phyloP scores from a whole-genome alignment of 225 moss, liverwort and hornwort genomes.

The Polytrichum formosum region DNA sequence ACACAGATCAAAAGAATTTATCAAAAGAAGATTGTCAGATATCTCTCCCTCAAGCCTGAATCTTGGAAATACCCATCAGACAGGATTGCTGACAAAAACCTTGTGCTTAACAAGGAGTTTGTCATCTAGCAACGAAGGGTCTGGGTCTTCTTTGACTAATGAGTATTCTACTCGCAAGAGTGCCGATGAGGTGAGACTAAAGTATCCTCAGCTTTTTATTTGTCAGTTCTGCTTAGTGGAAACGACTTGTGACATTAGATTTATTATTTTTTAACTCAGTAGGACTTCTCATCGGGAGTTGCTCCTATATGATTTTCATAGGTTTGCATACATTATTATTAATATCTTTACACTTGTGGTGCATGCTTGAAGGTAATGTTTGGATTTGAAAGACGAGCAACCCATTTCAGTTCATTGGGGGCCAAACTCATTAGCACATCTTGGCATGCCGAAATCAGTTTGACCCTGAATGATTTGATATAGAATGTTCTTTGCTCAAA shows the following conservation, averaged over 20 bases:
- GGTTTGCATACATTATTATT: neutral
- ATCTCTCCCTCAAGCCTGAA: neutral
- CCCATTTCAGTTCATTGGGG: no score
- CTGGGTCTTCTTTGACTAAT: conserved; percentile 21
- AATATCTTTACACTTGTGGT: neutral
- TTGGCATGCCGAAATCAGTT: no score
- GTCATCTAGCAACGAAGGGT: conserved; percentile 9
- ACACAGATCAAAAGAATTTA: neutral
- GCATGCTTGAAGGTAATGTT: neutral
- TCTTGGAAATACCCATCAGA: conserved; percentile 7
- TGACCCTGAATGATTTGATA: no score
- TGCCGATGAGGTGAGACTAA: conserved; percentile 21
- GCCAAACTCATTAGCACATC: no score
- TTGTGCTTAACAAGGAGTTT: conserved; percentile 6
- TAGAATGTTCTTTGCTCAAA: no score
- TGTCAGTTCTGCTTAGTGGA: neutral
- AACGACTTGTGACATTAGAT: neutral
- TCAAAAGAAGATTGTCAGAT: neutral
- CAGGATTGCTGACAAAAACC: conserved; percentile 9
- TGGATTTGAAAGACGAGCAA: no score
- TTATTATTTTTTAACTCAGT: neutral
- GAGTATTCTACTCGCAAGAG: conserved; percentile 37
- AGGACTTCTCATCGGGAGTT: no score
- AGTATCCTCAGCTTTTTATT: neutral
- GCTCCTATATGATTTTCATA: no score